Conservation (phyloP, 495 filamentous ascomycete species). For the Darksidea phi region DNA sequence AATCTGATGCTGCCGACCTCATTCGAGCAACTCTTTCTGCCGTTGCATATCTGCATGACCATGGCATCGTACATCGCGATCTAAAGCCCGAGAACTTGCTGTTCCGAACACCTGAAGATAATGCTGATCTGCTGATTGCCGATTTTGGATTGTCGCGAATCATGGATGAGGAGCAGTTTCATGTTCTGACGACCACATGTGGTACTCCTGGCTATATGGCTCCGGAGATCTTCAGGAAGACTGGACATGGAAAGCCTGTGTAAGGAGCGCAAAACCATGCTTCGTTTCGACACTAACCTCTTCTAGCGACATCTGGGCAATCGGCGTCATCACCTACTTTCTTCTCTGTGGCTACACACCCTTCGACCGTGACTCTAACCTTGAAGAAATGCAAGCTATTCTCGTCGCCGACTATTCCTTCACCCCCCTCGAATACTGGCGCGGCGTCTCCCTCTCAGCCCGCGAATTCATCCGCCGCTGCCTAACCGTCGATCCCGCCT, state of each 20-base stretch:
- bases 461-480: constrained; percentile 87
- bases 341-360: constrained; percentile 97
- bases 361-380: constrained; percentile 94
- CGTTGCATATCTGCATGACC: constrained; percentile 97
- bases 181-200: constrained; percentile 95
- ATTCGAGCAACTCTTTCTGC: constrained; percentile 92
- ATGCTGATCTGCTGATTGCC: constrained; percentile 87
- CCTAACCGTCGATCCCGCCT: constrained; percentile 80
- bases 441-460: constrained; percentile 79
- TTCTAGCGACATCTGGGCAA: constrained; percentile 71
- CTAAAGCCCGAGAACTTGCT: constrained; percentile 75
- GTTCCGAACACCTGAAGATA: constrained; percentile 78
- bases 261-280: constrained; percentile 43
- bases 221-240: constrained; percentile 78
- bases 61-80: constrained; percentile 94
- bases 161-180: constrained; percentile 99
- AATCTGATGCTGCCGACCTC: constrained; percentile 91
- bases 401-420: constrained; percentile 94
- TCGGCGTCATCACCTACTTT: constrained; percentile 90
- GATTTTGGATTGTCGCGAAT: constrained; percentile 93
- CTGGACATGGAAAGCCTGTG: constrained; percentile 76
- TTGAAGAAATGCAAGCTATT: constrained; percentile 99
- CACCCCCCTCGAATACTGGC: constrained; percentile 95
- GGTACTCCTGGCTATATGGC: constrained; percentile 98
- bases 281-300: neutral